These are phyloP conservation scores for Leishmania braziliensis DNA, from an alignment of 208 protist genomes.

Conservation along the genomic window DNA sequence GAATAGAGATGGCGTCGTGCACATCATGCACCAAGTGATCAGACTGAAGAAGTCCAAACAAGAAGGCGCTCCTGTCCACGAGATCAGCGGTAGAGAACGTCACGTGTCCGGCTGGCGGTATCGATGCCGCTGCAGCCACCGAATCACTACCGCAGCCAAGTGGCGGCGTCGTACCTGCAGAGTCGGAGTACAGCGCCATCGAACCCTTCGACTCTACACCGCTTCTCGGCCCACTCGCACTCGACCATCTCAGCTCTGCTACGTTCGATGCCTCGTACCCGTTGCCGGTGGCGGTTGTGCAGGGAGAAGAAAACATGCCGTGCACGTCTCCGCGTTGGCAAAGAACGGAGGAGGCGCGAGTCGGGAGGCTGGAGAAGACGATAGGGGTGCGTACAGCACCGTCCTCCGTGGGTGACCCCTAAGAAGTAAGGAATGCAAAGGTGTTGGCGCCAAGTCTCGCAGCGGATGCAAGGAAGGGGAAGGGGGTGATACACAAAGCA, in stretches of 20 bases:
- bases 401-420: background rate
- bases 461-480: background rate
- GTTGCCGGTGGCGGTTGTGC: background rate
- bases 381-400: background rate
- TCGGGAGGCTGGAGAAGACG: background rate
- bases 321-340: background rate
- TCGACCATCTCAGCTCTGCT: background rate
- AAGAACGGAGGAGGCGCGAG: background rate
- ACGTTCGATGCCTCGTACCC: background rate
- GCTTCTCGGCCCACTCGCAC: background rate
- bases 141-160: background rate
- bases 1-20: conserved; percentile 23
- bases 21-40: conserved; percentile 25
- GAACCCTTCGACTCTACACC: background rate
- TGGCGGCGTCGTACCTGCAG: background rate
- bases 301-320: background rate
- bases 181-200: background rate
- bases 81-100: background rate
- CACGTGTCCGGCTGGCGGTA: background rate
- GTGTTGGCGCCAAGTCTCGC: background rate
- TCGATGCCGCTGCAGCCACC: background rate
- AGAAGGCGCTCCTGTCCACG: conserved; percentile 27
- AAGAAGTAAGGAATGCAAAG: background rate
- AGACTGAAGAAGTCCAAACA: conserved; percentile 24
- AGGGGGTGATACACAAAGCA: background rate